Percentiles rank a stretch among this genome's conserved stretches.
Conservation (phyloP, 495 filamentous ascomycete species). For the Aspergillus mulundensis region DNA sequence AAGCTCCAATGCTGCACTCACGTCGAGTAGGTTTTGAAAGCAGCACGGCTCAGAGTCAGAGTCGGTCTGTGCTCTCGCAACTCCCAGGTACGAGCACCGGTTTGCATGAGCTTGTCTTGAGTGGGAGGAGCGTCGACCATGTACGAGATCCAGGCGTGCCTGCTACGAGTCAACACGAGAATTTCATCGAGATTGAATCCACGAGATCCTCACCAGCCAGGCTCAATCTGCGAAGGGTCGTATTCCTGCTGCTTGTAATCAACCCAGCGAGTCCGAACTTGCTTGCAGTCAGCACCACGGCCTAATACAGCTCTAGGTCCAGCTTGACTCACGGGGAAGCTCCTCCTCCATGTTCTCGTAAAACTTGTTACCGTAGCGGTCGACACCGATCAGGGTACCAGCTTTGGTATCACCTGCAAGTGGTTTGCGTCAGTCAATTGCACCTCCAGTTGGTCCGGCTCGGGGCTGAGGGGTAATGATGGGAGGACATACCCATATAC, state of each 20-base stretch:
- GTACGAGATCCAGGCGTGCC: constrained; percentile 97
- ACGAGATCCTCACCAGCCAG: constrained; percentile 65
- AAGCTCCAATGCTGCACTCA: constrained; percentile 42
- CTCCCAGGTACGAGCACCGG: constrained; percentile 69
- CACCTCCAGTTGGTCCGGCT: background rate
- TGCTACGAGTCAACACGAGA: constrained; percentile 21
- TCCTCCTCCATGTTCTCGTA: constrained; percentile 92
- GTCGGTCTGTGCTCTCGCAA: constrained; percentile 68
- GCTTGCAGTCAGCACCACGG: constrained; percentile 4
- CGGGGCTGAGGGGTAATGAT: background rate
- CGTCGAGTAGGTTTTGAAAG: constrained; percentile 94
- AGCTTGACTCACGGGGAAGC: constrained; percentile 67
- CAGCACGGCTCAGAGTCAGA: constrained; percentile 66
- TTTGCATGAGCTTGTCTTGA: constrained; percentile 66
- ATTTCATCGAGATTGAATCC: background rate
- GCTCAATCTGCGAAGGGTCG: constrained; percentile 90
- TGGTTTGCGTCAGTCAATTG: constrained; percentile 28
- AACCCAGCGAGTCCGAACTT: constrained; percentile 96
- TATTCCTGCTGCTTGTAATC: constrained; percentile 88
- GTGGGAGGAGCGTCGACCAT: constrained; percentile 81
- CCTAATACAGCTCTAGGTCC: background rate
- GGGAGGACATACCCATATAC: constrained; percentile 46
- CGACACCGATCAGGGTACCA: constrained; percentile 77
- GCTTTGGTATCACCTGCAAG: constrained; percentile 90
- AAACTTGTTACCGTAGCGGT: constrained; percentile 95